These are phyloP conservation scores for Rhamnella rubrinervis DNA, from an alignment of 331 rosid genomes.

Conservation along the genomic window DNA sequence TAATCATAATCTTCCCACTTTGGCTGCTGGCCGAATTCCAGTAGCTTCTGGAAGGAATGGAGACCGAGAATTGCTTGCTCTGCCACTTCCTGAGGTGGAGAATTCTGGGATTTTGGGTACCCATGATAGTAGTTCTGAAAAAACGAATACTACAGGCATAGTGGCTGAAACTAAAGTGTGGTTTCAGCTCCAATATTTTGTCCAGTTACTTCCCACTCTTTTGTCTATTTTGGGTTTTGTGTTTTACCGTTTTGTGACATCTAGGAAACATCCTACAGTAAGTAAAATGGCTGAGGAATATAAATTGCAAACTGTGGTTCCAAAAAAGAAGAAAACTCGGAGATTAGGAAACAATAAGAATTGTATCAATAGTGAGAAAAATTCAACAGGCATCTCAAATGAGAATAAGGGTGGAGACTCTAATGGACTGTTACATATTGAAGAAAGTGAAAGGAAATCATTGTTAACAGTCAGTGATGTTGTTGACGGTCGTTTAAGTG, in stretches of 20 bases:
- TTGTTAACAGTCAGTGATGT: conserved; percentile 6
- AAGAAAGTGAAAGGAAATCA: conserved; percentile 15
- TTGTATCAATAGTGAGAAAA: conserved; percentile 13
- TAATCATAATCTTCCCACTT: background rate
- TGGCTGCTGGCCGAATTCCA: background rate
- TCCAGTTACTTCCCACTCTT: conserved; percentile 12
- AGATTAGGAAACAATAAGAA: conserved; percentile 29
- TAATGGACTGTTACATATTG: background rate
- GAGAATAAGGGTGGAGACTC: conserved; percentile 10
- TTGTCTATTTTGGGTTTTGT: conserved; percentile 16
- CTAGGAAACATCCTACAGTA: conserved; percentile 2
- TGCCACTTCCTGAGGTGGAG: conserved; percentile 13
- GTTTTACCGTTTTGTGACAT: background rate
- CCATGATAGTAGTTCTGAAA: background rate
- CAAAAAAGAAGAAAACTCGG: conserved; percentile 33
- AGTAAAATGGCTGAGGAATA: conserved; percentile 19
- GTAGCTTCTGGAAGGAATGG: conserved; percentile 1
- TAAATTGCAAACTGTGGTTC: conserved; percentile 19
- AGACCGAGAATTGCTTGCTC: conserved; percentile 16
- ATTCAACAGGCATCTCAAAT: background rate
- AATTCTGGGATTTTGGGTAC: conserved; percentile 4
- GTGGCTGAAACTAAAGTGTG: background rate
- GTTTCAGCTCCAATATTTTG: conserved; percentile 4
- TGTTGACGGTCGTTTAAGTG: conserved; percentile 20
- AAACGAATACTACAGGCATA: background rate